These are phyloP conservation scores for Xylariaceae sp. DNA, from an alignment of 2,329 filamentous ascomycete species.

Conservation along the genomic window DNA sequence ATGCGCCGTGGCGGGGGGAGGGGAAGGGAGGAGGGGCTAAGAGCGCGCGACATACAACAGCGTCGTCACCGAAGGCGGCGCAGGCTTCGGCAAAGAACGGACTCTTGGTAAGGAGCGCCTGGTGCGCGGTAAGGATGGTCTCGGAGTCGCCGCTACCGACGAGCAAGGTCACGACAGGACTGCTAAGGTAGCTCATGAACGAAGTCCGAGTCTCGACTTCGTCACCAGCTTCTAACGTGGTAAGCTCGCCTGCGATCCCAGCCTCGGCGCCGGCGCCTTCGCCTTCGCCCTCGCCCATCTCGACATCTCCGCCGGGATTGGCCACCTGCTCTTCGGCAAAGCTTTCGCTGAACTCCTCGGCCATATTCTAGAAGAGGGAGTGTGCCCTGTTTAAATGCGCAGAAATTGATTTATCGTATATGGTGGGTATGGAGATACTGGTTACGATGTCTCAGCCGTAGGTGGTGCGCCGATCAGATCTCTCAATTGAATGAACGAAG, in stretches of 20 bases:
- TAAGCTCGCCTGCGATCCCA: constrained; percentile 23
- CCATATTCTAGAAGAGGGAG: constrained; percentile 13
- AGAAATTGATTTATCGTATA: not conserved
- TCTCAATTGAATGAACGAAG: no score
- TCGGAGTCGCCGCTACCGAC: constrained; percentile 53
- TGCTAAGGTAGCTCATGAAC: constrained; percentile 56
- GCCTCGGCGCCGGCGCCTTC: constrained; percentile 23
- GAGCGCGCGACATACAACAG: constrained; percentile 41
- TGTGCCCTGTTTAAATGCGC: no score
- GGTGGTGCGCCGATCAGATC: no score
- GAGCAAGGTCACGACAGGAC: constrained; percentile 61
- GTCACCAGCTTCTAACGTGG: constrained; percentile 30
- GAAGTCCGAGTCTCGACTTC: constrained; percentile 29
- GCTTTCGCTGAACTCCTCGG: constrained; percentile 23
- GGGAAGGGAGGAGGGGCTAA: not conserved
- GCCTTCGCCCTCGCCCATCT: constrained; percentile 27
- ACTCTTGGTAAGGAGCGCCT: constrained; percentile 65
- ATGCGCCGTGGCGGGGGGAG: no score
- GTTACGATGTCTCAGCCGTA: no score
- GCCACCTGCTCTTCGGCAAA: constrained; percentile 20
- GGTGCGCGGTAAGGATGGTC: constrained; percentile 68
- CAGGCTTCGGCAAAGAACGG: constrained; percentile 65
- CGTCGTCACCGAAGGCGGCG: constrained; percentile 52
- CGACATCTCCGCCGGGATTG: constrained; percentile 22
- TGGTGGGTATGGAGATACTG: no score